Evolutionary conservation across 257 asterid genomes (phyloP), one percentile per base, ranked within the genome.

Genomic region (Ehretia macrophylla): DNA sequence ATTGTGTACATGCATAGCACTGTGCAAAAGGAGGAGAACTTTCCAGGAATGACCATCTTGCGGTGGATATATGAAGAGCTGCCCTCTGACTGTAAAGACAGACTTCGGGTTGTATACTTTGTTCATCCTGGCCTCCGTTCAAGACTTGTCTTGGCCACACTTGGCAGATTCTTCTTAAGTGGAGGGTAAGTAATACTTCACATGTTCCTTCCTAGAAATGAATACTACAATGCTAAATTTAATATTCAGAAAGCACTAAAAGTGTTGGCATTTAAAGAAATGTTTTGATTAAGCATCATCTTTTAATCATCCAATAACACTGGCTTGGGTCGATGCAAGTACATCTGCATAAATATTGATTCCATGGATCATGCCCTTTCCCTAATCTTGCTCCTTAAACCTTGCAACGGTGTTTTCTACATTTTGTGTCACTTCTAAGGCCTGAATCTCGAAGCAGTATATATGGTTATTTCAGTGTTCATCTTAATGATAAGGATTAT

Each of bases 41-140:
- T 86, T 10, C 99, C 99, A 17, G 99, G 99, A 40, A 58, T 88
- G 60, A 86, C 90, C 18, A 81, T 88, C 45, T 75, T 92, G 73
- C 77, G 97, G 75, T 92, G 99, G 99, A 86, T 92, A 27, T 92
- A 92, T 14, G 99, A 92, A 74, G 97, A 77, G 51, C 75, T 88
- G 16, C 97, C 96, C 17, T 20, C 76, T 21, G 86, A 84, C 56
- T 77, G 58, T 68, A 92, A 92, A 81, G 91, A 79, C 63, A 79
- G 95, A 83, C 96, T 92, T 72, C 85, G 79, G 65, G 83, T 74
- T 66, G 83, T 88, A 23, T 92, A 92, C 82, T 92, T 92, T 59
- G 48, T 92, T 62, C 99, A 92, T 81, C 99, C 97, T 6, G 99
- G 99, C 56, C 76, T 88, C 8, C 76, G 82, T 51, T 86, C 99